Base-by-base conservation (phyloP, 306 rosid genomes). In the Cucurbita ficifolia region DNA sequence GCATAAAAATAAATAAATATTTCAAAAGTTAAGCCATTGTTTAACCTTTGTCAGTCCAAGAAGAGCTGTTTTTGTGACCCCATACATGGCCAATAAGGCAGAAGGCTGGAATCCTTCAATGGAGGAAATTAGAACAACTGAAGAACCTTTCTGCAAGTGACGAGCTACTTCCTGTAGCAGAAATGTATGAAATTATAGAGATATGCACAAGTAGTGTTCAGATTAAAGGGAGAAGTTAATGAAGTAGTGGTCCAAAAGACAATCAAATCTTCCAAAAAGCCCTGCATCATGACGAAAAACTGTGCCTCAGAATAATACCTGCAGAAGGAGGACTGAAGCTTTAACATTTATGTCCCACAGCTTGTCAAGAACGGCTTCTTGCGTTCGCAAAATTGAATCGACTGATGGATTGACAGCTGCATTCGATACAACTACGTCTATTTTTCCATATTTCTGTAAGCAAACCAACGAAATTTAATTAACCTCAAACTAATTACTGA, bases 31-130 rank as follows among this genome's bases (percentile, higher is more conserved):
- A 72, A 17, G 62, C 39, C 49, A 50, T 36, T 72, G 12, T 52
- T 35, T 35, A 36, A 91, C 99, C 89, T 95, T 95, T 61, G 96
- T 83, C 70, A 95, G 92, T 77, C 97, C 99, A 40, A 95, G 77
- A 64, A 95, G 99, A 48, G 97, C 97, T 12, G 99, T 95, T 82
- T 95, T 95, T 75, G 99, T 91, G 75, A 95, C 99, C 45, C 97
- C 99, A 81, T 95, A 95, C 99, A 95, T 89, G 79, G 97, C 96
- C 96, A 91, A 64, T 77, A 89, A 19, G 74, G 90, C 43, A 8
- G 88, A 83, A n/a, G 97, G 97, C 21, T 88, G 49, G 86, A 11
- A 95, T 57, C 85, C 97, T 22, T 90, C 77, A 39, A 94, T 88
- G 12, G 99, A 94, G 63, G 99, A 94, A 82, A 94, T 83, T 36